Evolutionary conservation across 495 filamentous ascomycete species (phyloP).

Genomic region (Beverwykella pulmonaria): DNA sequence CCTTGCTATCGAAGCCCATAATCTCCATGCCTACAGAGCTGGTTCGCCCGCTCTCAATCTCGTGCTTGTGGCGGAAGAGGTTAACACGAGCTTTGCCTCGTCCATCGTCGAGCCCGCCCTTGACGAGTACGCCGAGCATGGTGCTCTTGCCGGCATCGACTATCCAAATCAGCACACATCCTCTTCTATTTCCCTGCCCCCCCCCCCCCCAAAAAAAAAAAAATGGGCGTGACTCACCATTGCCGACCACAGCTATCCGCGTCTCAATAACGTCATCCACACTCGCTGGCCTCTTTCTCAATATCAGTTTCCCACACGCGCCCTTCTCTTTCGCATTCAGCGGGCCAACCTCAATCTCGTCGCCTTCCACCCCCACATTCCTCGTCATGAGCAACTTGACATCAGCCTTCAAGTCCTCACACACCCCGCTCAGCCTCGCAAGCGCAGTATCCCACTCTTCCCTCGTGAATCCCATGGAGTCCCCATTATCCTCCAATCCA

Average conservation of each 20-base stretch:
- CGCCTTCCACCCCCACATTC: slow-evolving; percentile 83
- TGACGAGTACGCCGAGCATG: slow-evolving; percentile 94
- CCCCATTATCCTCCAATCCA: slow-evolving; percentile 88
- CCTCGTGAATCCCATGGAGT: slow-evolving; percentile 80
- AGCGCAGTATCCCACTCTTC: slow-evolving; percentile 80
- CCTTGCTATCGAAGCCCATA: slow-evolving; percentile 92
- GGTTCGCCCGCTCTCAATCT: slow-evolving; percentile 91
- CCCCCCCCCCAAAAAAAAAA: too few species aligned
- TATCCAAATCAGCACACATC: slow-evolving; percentile 36
- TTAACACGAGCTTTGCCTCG: slow-evolving; percentile 93
- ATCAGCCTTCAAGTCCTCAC: slow-evolving; percentile 68
- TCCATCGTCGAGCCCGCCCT: slow-evolving; percentile 93
- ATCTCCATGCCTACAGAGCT: slow-evolving; percentile 98
- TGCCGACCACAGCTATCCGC: slow-evolving; percentile 95
- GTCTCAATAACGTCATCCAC: slow-evolving; percentile 92
- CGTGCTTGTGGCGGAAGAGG: slow-evolving; percentile 96
- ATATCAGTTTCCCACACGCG: slow-evolving; percentile 78
- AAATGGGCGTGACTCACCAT: slow-evolving; percentile 55
- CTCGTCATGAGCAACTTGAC: slow-evolving; percentile 81
- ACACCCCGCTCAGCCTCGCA: slow-evolving; percentile 65
- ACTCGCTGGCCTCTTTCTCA: slow-evolving; percentile 71
- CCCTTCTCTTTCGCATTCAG: slow-evolving; percentile 66
- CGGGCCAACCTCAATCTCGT: slow-evolving; percentile 66
- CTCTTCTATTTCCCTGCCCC: too few species aligned
- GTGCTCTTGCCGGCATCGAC: slow-evolving; percentile 97